Evolutionary conservation across 306 rosid genomes (phyloP), one percentile per base, ranked within the genome.

Genomic region (Cotoneaster glaucophyllus): DNA sequence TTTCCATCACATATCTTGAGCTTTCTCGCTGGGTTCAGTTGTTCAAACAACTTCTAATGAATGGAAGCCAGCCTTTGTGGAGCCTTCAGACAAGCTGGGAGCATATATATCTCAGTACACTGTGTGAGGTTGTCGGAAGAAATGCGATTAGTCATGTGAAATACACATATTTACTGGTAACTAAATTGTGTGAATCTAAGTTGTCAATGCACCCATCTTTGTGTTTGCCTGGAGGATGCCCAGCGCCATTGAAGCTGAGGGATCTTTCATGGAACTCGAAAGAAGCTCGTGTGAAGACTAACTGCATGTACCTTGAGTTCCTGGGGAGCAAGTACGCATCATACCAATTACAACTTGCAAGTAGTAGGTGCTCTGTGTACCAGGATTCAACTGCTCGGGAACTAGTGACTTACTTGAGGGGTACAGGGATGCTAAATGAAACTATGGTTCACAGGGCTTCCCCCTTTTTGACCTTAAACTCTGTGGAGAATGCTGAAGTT

Each of bases 21-120:
- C 98, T 95, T 72, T 79, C 90, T 6, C 97, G 94, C 70, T 94
- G 98, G 98, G 88, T 94, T 71, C 96, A 90, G 78, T 75, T 95
- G 73, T 89, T 95, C 80, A 85, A 81, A 81, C 92, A 87, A 76
- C 89, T 95, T 84, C 84, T 92, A 22, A 83, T 69, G 88, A 84
- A 76, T 29, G 98, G 98, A 48, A 81, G 87, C 81, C 82, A 75
- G 80, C 89, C 89, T 70, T 64, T 80, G 41, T 95, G 97, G 96
- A 90, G 98, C 86, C 91, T 95, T 58, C 89, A 86, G 22, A 62
- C 84, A 29, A 95, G 98, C 84, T 95, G 95, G 96, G 96, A 95
- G 79, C 93, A 92, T 81, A 85, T 84, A 58, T 95, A 95, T 77
- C 86, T 87, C 78, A 90, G 93, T 65, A 86, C 97, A 21, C 81